A percentile compares a stretch with the other conserved stretches of the same genome.
Evolutionary conservation across 768 basidiomycete genomes (phyloP).

Genomic region (Cubamyces lactineus): DNA sequence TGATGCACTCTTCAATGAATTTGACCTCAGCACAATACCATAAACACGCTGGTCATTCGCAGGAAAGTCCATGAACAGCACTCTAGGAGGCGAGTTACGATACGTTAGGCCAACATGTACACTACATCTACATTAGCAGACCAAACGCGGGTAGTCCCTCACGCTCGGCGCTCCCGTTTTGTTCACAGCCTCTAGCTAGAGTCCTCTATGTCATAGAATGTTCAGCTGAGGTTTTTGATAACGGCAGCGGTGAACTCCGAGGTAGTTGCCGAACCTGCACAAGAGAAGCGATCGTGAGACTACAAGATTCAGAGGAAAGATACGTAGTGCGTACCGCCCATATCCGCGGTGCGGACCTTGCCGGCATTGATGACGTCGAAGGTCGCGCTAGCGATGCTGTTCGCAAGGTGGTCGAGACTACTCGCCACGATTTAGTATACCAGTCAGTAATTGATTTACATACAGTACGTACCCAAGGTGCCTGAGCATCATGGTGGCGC

Average conservation of each 20-base stretch:
- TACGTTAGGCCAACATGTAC: conserved; percentile 26
- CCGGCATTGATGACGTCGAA: conserved; percentile 91
- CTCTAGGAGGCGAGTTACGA: conserved; percentile 19
- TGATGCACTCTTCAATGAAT: conserved; percentile 49
- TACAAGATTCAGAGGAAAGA: not conserved
- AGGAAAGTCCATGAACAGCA: conserved; percentile 1
- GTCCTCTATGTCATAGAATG: conserved; percentile 5
- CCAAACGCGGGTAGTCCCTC: conserved; percentile 18
- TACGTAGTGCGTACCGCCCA: conserved; percentile 72
- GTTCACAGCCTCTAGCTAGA: not conserved
- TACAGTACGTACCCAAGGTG: conserved; percentile 77
- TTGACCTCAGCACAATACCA: conserved; percentile 38
- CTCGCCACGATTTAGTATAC: conserved; percentile 34
- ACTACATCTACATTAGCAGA: conserved; percentile 29
- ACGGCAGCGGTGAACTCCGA: conserved; percentile 94
- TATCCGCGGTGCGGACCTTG: conserved; percentile 90
- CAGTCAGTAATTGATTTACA: conserved; percentile 10
- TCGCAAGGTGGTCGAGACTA: conserved; percentile 90
- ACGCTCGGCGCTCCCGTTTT: conserved; percentile 15
- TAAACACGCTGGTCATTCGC: not conserved
- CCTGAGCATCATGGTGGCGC: conserved; percentile 96
- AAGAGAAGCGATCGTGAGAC: not conserved
- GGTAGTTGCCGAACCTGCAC: conserved; percentile 83
- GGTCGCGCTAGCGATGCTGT: conserved; percentile 89
- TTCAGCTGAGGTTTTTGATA: conserved; percentile 70